A percentile compares a stretch with the other conserved stretches of the same genome.
These are phyloP conservation scores for Vitis amurensis DNA, from an alignment of 164 flowering plant genomes.

Conservation along the genomic window DNA sequence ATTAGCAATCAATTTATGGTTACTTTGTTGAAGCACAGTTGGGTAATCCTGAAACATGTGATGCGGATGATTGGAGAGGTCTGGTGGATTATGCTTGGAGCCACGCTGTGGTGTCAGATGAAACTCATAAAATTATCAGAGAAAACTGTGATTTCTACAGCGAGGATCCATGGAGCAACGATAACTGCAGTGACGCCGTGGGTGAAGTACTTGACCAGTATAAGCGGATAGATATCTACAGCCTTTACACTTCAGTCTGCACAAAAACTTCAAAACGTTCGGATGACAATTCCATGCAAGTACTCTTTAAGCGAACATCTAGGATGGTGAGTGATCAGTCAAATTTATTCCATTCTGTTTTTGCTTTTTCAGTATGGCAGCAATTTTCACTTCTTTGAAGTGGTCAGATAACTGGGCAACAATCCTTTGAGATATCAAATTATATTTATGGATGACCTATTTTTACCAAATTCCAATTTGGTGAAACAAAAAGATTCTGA, in stretches of 20 bases:
- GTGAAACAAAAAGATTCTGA: no score
- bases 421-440: no score
- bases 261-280: constrained; percentile 29
- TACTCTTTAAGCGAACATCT: constrained; percentile 36
- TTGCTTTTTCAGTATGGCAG: no score
- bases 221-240: constrained; percentile 78
- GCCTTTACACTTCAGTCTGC: constrained; percentile 79
- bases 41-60: constrained; percentile 88
- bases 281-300: constrained; percentile 20
- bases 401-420: no score
- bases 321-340: constrained; percentile 49
- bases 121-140: constrained; percentile 58
- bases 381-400: no score
- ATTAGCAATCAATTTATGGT: neutral
- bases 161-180: constrained; percentile 59
- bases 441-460: no score
- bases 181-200: constrained; percentile 49
- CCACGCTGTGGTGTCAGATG: constrained; percentile 91
- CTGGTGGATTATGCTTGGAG: constrained; percentile 96
- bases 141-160: constrained; percentile 67
- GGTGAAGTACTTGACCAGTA: constrained; percentile 68
- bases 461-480: no score
- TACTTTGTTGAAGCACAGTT: constrained; percentile 35
- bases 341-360: neutral
- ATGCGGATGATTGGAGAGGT: constrained; percentile 79